Base-by-base conservation (phyloP, 106 monocot species). In the Agapanthus africanus region DNA sequence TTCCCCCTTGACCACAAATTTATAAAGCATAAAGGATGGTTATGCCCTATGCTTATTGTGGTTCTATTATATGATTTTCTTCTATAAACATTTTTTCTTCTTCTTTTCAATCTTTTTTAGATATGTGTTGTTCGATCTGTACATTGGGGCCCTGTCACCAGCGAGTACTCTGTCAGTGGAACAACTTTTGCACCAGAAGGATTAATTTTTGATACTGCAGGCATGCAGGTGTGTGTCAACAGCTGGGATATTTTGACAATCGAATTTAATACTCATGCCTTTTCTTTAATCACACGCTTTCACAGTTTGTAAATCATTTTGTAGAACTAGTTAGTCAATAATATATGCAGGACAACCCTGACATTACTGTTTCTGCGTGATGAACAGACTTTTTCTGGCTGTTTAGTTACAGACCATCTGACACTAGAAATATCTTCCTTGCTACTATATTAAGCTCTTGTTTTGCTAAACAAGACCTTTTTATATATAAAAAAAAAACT, bases 161-260 rank as follows among this genome's bases (percentile, higher is more conserved):
- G 70, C 62, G 93, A 99, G 35, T 99, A 79, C 41, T 78, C 83
- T 68, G 77, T 99, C 49, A 87, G 76, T 77, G 99, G 99, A 74
- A 90, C 99, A 40, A 99, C 99, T 54, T 99, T 87, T 84, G 84
- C 99, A 31, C 99, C 99, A 70, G 99, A 99, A 46, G 99, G 99
- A 27, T 74, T 93, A 77, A 85, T 99, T 69, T 93, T 79, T 74
- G 99, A 93, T 80, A 52, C 51, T 79, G 41, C 40, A 38, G 90
- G 93, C 71, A 36, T 74, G 61, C 93, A 90, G 99, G 99, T 99
- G 79, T 39, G n/a, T n/a, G n/a, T n/a, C n/a, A n/a, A n/a, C n/a
- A n/a, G n/a, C n/a, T n/a, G n/a, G n/a, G n/a, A n/a, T n/a, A n/a
- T n/a, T n/a, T n/a, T n/a, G n/a, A n/a, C n/a, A n/a, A n/a, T n/a